Evolutionary conservation across 2,329 filamentous ascomycete species (phyloP).

Genomic region (Aureobasidium vineae): DNA sequence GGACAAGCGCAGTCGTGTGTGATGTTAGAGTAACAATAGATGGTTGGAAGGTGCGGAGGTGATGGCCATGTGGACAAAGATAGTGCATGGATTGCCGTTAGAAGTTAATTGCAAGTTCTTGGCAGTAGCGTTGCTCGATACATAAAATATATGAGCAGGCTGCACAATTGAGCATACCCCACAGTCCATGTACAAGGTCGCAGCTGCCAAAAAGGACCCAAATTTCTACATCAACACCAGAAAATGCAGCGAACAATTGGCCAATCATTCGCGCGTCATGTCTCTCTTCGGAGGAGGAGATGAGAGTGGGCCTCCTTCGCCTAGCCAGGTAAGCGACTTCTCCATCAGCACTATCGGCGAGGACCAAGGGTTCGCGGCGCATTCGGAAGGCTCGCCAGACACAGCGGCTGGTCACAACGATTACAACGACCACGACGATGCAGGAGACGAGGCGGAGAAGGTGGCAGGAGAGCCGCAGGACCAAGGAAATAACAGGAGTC

Average conservation of each 20-base stretch:
- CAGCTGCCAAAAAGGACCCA: not conserved
- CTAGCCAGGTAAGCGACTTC: conserved; percentile 18
- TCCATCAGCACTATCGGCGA: conserved; percentile 23
- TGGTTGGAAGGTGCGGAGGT: not conserved
- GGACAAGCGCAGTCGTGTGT: not conserved
- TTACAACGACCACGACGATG: not conserved
- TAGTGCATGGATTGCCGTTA: not conserved
- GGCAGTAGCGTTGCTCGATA: not conserved
- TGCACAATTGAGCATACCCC: not conserved
- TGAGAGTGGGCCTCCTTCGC: conserved; percentile 8
- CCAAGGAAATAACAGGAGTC: not conserved
- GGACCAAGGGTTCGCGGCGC: not conserved
- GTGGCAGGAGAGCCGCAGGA: not conserved
- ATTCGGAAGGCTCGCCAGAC: conserved; percentile 8
- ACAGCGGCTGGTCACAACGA: not conserved
- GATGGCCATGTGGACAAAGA: not conserved
- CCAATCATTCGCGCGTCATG: not conserved
- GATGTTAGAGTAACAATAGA: not conserved
- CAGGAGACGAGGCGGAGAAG: not conserved
- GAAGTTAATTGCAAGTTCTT: not conserved
- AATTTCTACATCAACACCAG: conserved; percentile 18
- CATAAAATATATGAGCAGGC: not conserved
- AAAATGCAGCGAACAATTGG: not conserved
- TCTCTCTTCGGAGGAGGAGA: conserved; percentile 22
- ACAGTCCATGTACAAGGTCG: not conserved